Base-by-base conservation (phyloP, 345 rosid genomes). In the Sisymbrium irio region DNA sequence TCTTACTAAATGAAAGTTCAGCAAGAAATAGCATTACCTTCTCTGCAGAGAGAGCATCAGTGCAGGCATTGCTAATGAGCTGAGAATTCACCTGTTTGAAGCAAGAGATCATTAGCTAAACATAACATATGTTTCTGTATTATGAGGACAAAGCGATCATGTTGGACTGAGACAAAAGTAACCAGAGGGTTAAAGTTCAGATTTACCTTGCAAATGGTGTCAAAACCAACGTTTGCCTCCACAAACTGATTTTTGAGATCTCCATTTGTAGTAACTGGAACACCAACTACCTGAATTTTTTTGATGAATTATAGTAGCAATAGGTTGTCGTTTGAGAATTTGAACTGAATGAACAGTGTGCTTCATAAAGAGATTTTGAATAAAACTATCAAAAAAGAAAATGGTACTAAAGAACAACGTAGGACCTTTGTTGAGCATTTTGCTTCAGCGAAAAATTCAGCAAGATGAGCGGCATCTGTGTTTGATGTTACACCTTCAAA, bases 391-490 rank as follows among this genome's bases (percentile, higher is more conserved):
- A 9, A 13, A 35, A 22, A 67, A 33, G 9, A 28, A 67, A 40
- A 14, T 35, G 53, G 50, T 40, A 46, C 1, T 44, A 54, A 47
- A 39, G 27, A 65, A 18, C 15, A 59, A 17, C 15, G 50, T 25
- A 65, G 41, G 28, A 77, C 99, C 94, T 92, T 92, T 5, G 99
- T 95, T 61, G 81, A 78, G 84, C 99, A 90, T 71, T 89, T 79
- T 49, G 92, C 89, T 79, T 78, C 98, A 42, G 94, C 91, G 81
- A 95, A 95, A 71, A 86, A 92, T 78, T 95, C 99, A 41, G 99
- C 96, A 59, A 95, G 99, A 78, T 95, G 97, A 76, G 98, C 99
- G 22, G 99, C 99, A 82, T 95, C 99, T 3, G 99, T 87, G 83
- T 95, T 95, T 72, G 98, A 95, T 44, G 86, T 90, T 47, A 92